Evolutionary conservation across 2,329 filamentous ascomycete genomes (phyloP).

Genomic region (Aspergillus puulaauensis): DNA sequence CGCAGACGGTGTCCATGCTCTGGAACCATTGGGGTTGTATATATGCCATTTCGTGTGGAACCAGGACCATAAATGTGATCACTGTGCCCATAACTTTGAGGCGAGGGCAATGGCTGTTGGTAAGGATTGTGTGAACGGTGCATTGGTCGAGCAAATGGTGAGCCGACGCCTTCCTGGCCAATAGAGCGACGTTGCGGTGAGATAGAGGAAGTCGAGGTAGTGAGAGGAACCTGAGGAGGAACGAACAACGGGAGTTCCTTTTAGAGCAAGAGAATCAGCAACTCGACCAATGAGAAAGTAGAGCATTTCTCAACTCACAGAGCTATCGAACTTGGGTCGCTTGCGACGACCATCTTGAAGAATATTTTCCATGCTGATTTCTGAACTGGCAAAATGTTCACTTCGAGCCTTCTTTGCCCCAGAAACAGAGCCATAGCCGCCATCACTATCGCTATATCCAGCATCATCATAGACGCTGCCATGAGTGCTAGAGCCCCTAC

Average conservation of each 20-base stretch:
- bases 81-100: constrained; percentile 69
- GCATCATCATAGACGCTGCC: constrained; percentile 68
- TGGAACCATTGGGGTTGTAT: constrained; percentile 59
- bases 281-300: constrained; percentile 14
- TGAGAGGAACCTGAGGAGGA: constrained; percentile 87
- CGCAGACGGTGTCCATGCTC: constrained; percentile 65
- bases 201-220: constrained; percentile 95
- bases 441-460: constrained; percentile 85
- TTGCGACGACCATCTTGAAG: constrained; percentile 95
- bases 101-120: constrained; percentile 75
- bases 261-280: constrained; percentile 15
- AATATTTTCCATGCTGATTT: constrained; percentile 98
- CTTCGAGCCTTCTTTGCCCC: constrained; percentile 72
- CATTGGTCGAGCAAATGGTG: constrained; percentile 70
- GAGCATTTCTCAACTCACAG: constrained; percentile 64
- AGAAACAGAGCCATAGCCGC: constrained; percentile 69
- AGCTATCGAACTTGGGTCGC: constrained; percentile 92
- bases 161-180: constrained; percentile 66
- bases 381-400: constrained; percentile 87
- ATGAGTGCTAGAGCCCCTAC: constrained; percentile 61
- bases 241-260: constrained; percentile 96
- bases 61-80: constrained; percentile 40
- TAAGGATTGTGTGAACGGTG: constrained; percentile 79
- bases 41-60: constrained; percentile 46
- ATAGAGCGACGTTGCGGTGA: constrained; percentile 84